phyloP scores from a whole-genome alignment of 176 grass and related monocot genomes.

The Oryza rufipogon region DNA sequence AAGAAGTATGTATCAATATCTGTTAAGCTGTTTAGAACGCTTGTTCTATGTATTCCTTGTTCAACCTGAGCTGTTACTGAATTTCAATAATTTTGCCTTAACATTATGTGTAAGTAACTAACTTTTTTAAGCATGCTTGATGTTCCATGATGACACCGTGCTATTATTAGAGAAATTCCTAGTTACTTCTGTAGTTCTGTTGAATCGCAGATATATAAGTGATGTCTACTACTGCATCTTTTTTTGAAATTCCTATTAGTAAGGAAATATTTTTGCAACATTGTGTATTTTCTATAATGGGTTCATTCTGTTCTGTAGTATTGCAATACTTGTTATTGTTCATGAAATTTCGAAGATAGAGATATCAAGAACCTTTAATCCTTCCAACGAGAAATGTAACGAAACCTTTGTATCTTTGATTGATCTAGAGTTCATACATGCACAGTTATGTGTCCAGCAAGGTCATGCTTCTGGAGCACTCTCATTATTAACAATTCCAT shows the following conservation, averaged over 20 bases:
- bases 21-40: not conserved
- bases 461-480: not conserved
- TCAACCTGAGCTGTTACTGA: not conserved
- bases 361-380: not conserved
- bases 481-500: not conserved
- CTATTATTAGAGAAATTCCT: not conserved
- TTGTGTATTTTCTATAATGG: not conserved
- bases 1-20: slow-evolving; percentile 36
- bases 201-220: not conserved
- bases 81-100: slow-evolving; percentile 4
- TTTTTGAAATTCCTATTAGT: not conserved
- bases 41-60: slow-evolving; percentile 16
- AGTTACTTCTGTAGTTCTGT: not conserved
- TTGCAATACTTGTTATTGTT: not conserved
- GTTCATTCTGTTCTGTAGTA: slow-evolving; percentile 14
- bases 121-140: not conserved
- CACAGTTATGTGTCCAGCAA: not conserved
- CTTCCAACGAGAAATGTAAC: not conserved
- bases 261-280: not conserved
- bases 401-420: not conserved
- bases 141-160: not conserved
- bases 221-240: not conserved
- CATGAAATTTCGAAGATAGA: not conserved
- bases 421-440: slow-evolving; percentile 3
- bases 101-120: not conserved